Percentiles rank a stretch among this genome's conserved stretches.
phyloP scores from a whole-genome alignment of 805 yeast genomes.

The Metschnikowia anglica region DNA sequence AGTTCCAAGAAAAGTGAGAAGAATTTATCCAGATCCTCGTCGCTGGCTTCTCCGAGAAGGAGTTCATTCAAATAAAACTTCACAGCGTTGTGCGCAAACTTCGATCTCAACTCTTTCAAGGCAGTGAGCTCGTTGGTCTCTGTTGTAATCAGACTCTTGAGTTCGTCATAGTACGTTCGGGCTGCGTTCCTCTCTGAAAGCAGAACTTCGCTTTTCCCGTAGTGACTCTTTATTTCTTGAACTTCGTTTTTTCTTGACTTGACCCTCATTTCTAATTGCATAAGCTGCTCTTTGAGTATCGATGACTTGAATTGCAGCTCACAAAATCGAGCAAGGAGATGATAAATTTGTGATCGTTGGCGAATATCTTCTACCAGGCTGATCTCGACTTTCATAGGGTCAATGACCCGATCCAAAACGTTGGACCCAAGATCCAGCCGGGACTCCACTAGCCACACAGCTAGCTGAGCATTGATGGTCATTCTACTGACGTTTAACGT shows the following conservation, averaged over 20 bases:
- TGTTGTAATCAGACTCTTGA: constrained; percentile 46
- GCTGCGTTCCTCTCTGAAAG: constrained; percentile 53
- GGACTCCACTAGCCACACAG: constrained; percentile 71
- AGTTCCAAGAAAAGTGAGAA: constrained; percentile 82
- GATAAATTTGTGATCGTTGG: constrained; percentile 48
- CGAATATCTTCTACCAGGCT: constrained; percentile 15
- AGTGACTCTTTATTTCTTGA: constrained; percentile 46
- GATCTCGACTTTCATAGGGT: constrained; percentile 36
- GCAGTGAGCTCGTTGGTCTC: constrained; percentile 49
- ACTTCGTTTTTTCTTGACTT: constrained; percentile 46
- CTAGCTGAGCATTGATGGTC: constrained; percentile 45
- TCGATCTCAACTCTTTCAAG: constrained; percentile 37
- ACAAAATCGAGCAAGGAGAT: constrained; percentile 70
- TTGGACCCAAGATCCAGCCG: constrained; percentile 62
- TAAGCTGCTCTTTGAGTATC: constrained; percentile 44
- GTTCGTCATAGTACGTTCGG: constrained; percentile 48
- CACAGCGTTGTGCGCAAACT: constrained; percentile 53
- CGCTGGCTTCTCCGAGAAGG: constrained; percentile 39
- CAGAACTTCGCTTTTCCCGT: constrained; percentile 39
- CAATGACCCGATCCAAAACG: constrained; percentile 58
- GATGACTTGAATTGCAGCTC: constrained; percentile 56
- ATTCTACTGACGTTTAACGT: constrained; percentile 22
- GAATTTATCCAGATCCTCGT: constrained; percentile 67
- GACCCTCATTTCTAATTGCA: constrained; percentile 41
- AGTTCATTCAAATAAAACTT: constrained; percentile 59